Percentiles rank a stretch among this genome's conserved stretches.
phyloP scores from a whole-genome alignment of 192 early-diverging fungal genomes.

The Linnemannia schmuckeri region DNA sequence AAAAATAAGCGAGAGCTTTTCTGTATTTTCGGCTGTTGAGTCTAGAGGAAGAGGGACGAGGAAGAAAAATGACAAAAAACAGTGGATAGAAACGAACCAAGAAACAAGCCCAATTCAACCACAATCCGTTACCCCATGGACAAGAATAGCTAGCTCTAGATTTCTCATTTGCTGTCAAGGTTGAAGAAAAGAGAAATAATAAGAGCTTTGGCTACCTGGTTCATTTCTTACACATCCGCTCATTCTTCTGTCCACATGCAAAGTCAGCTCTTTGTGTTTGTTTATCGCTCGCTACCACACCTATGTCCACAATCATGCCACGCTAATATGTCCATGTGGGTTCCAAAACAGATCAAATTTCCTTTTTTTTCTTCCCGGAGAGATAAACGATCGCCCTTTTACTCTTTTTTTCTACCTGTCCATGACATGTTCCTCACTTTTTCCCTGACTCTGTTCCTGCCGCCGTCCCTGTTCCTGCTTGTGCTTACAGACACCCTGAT shows the following conservation, averaged over 20 bases:
- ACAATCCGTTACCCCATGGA: not conserved
- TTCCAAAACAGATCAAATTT: not conserved
- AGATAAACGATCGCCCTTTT: not conserved
- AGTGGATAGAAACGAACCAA: not conserved
- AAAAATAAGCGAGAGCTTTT: not conserved
- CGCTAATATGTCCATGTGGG: not conserved
- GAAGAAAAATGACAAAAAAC: not conserved
- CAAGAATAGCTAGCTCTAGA: not conserved
- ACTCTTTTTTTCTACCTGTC: not conserved
- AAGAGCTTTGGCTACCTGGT: not conserved
- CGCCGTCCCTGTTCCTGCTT: not conserved
- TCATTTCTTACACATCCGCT: not conserved
- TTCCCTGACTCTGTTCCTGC: not conserved
- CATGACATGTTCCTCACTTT: not conserved
- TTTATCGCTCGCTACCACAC: not conserved
- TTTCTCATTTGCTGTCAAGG: conserved; percentile 2
- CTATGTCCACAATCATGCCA: not conserved
- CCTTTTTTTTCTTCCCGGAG: not conserved
- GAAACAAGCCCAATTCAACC: not conserved
- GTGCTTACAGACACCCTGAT: not conserved
- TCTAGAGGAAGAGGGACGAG: not conserved
- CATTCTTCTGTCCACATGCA: not conserved
- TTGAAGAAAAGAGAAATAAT: not conserved
- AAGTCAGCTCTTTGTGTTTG: not conserved
- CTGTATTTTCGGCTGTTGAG: not conserved